phyloP scores from a whole-genome alignment of 164 flowering plant genomes.

The Aristolochia californica region DNA sequence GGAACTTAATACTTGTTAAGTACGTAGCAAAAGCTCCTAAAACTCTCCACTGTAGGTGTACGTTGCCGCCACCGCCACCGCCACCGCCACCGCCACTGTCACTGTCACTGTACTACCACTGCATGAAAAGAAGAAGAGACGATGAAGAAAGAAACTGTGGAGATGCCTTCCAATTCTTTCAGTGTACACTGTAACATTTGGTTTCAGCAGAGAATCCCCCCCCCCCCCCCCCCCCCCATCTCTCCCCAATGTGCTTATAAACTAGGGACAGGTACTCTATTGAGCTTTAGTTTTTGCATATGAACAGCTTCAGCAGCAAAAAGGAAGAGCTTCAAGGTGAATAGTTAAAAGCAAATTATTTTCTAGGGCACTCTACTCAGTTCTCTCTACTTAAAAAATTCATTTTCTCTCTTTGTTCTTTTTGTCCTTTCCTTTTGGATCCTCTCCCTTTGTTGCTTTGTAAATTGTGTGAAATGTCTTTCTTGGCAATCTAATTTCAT shows the following conservation, averaged over 20 bases:
- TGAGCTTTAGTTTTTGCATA: conserved; percentile 15
- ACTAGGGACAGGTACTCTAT: conserved; percentile 19
- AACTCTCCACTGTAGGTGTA: no score
- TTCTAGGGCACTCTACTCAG: conserved; percentile 7
- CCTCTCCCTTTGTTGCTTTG: conserved; percentile 8
- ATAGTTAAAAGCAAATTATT: conserved; percentile 9
- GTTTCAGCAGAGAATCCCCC: not conserved
- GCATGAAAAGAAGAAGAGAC: conserved; percentile 7
- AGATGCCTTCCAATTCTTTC: conserved; percentile 27
- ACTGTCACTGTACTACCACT: conserved; percentile 19
- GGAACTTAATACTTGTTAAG: conserved; percentile 25
- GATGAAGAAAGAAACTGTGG: conserved; percentile 4
- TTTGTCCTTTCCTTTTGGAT: no score
- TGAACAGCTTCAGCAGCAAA: conserved; percentile 9
- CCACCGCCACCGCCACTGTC: conserved; percentile 2
- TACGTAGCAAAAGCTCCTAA: no score
- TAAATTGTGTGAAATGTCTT: conserved; percentile 19
- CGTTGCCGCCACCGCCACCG: no score
- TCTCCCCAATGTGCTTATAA: conserved; percentile 14
- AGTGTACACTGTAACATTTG: conserved; percentile 36
- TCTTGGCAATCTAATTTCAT: conserved; percentile 10
- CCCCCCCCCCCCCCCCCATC: not conserved
- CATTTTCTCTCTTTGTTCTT: conserved; percentile 1
- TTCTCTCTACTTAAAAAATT: conserved; percentile 5
- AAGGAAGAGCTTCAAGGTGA: conserved; percentile 19